Conservation (phyloP, 2,329 filamentous ascomycete species). For the Aspergillus ibericus region DNA sequence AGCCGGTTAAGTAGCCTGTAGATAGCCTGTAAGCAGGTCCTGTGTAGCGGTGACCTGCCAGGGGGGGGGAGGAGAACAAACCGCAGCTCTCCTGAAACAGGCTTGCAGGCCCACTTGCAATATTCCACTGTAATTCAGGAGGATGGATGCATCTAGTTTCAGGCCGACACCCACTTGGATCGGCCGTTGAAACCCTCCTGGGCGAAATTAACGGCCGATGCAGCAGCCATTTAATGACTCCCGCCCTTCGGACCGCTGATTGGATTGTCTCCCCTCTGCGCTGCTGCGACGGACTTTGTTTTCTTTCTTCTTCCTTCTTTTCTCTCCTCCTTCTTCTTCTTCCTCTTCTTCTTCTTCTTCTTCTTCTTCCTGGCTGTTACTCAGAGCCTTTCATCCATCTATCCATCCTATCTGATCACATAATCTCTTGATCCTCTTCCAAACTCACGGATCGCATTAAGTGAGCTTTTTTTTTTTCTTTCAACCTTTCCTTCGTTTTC, state of each 20-base stretch:
- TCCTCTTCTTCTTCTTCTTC: neutral
- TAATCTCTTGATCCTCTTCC: neutral
- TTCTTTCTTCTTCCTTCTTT: slow-evolving; percentile 1
- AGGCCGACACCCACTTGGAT: neutral
- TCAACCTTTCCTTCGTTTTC: neutral
- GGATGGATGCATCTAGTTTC: neutral
- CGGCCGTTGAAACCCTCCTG: neutral
- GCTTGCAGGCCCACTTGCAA: neutral
- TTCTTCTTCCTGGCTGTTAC: neutral
- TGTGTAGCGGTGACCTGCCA: too few relatives aligned
- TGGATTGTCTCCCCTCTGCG: neutral
- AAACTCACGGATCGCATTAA: neutral
- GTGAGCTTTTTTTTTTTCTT: neutral
- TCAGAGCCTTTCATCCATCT: neutral
- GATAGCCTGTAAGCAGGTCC: too few relatives aligned
- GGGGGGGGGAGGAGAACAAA: too few relatives aligned
- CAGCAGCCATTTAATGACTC: neutral
- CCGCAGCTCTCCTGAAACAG: neutral
- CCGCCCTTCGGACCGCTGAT: neutral
- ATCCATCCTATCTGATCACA: neutral
- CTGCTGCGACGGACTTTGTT: too few relatives aligned
- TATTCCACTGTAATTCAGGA: neutral
- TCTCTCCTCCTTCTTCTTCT: slow-evolving; percentile 6
- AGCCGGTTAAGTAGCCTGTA: too few relatives aligned
- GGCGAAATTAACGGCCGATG: neutral